phyloP scores from a whole-genome alignment of 192 early-diverging fungal genomes.

The Rhizophagus prolifer region DNA sequence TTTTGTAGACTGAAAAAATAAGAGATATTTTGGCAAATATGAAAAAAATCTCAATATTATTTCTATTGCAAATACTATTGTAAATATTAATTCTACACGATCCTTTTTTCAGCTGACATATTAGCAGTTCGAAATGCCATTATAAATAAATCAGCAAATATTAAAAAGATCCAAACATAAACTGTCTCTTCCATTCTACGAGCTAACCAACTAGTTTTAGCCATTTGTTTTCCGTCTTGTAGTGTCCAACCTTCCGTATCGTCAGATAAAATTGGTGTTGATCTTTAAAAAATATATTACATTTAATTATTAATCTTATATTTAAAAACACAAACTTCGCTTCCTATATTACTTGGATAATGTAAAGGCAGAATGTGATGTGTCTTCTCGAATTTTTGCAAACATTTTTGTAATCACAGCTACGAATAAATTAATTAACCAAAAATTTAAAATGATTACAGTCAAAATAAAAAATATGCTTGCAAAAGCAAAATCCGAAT shows the following conservation, averaged over 20 bases:
- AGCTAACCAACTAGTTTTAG: background rate
- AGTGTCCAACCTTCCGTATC: conserved; percentile 22
- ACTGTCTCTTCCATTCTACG: conserved; percentile 31
- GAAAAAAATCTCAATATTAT: conserved; percentile 44
- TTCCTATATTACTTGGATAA: conserved; percentile 39
- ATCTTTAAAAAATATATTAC: background rate
- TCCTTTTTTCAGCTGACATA: conserved; percentile 30
- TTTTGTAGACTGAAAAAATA: conserved; percentile 46
- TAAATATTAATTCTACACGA: conserved; percentile 46
- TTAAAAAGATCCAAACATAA: conserved; percentile 44
- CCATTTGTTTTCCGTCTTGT: conserved; percentile 3
- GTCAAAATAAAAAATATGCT: conserved; percentile 56
- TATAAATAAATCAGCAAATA: conserved; percentile 51
- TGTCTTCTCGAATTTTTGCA: conserved; percentile 63
- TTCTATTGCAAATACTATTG: conserved; percentile 49
- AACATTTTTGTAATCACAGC: conserved; percentile 67
- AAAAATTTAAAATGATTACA: conserved; percentile 62
- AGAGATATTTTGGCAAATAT: conserved; percentile 32
- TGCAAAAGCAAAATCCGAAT: conserved; percentile 52
- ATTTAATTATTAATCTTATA: background rate
- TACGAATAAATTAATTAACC: conserved; percentile 65
- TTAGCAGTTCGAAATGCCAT: conserved; percentile 45
- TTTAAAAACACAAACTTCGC: background rate
- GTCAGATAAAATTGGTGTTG: conserved; percentile 21
- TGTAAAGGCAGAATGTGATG: conserved; percentile 56